Evolutionary conservation across 2,329 filamentous ascomycete genomes (phyloP).

Genomic region (Monosporascus sp.): DNA sequence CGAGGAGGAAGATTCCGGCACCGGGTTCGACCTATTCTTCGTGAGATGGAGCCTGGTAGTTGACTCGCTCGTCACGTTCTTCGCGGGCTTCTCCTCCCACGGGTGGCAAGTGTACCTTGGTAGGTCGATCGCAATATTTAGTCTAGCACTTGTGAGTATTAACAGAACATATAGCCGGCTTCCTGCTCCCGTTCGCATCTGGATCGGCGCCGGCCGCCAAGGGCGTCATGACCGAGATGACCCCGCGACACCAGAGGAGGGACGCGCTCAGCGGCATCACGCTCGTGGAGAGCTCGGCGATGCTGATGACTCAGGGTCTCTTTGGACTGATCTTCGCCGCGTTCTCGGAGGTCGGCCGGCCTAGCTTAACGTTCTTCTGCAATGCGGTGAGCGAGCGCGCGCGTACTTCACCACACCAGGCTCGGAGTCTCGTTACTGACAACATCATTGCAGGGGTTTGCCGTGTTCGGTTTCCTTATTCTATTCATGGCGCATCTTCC

Average conservation of each 20-base stretch:
- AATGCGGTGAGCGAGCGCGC: conserved; percentile 49
- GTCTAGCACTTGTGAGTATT: not conserved
- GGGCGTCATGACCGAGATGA: conserved; percentile 69
- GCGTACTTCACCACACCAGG: not conserved
- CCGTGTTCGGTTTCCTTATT: conserved; percentile 44
- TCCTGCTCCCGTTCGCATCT: conserved; percentile 61
- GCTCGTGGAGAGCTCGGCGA: conserved; percentile 63
- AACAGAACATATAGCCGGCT: conserved; percentile 40
- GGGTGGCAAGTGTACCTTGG: conserved; percentile 65
- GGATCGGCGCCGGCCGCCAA: conserved; percentile 66
- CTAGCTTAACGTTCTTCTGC: conserved; percentile 60
- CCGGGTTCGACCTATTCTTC: conserved; percentile 61
- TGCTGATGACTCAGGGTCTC: conserved; percentile 56
- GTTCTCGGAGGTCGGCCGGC: conserved; percentile 54
- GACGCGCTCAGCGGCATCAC: conserved; percentile 67
- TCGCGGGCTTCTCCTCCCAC: conserved; percentile 55
- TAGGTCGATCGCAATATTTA: conserved; percentile 18
- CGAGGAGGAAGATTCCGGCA: conserved; percentile 24
- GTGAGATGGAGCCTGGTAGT: conserved; percentile 59
- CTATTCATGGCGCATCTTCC: conserved; percentile 41
- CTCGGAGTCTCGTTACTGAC: conserved; percentile 7
- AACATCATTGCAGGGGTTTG: conserved; percentile 38
- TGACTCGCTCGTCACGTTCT: conserved; percentile 59
- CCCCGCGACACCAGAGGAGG: conserved; percentile 52
- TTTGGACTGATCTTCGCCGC: conserved; percentile 64